Percentiles rank a stretch among this genome's conserved stretches.
phyloP scores from a whole-genome alignment of 371 early-diverging fungal genomes.

The Zopfochytrium polystomum region DNA sequence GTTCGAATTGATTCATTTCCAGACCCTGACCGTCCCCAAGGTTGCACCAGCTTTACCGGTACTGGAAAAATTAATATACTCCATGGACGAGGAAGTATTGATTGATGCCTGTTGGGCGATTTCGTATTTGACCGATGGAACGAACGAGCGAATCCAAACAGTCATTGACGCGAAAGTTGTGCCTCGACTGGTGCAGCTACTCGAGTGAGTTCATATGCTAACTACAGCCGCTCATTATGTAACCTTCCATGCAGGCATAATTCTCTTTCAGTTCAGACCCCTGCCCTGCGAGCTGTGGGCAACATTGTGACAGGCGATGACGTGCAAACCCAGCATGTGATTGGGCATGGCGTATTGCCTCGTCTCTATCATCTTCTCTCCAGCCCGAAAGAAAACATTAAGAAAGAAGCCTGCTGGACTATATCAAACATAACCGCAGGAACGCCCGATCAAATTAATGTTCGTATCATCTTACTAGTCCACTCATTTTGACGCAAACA shows the following conservation, averaged over 20 bases:
- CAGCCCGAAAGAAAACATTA: slow-evolving; percentile 88
- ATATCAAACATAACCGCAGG: slow-evolving; percentile 99
- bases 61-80: slow-evolving; percentile 84
- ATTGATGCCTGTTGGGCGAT: slow-evolving; percentile 99
- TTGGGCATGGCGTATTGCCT: slow-evolving; percentile 85
- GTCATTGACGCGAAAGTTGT: slow-evolving; percentile 95
- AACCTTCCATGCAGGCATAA: slow-evolving; percentile 51
- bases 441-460: slow-evolving; percentile 89
- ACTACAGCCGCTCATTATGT: not conserved
- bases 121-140: slow-evolving; percentile 96
- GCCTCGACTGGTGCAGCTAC: slow-evolving; percentile 88
- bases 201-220: slow-evolving; percentile 52
- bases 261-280: slow-evolving; percentile 87
- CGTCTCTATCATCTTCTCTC: slow-evolving; percentile 78
- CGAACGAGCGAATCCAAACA: slow-evolving; percentile 92
- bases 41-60: slow-evolving; percentile 84
- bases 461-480: too few relatives aligned
- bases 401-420: slow-evolving; percentile 99
- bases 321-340: slow-evolving; percentile 91
- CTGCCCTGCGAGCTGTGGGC: slow-evolving; percentile 97
- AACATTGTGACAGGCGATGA: slow-evolving; percentile 99
- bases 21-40: slow-evolving; percentile 35
- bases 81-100: slow-evolving; percentile 92
- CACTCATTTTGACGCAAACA: slow-evolving; percentile 1
- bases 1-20: slow-evolving; percentile 5